Evolutionary conservation across 768 basidiomycete genomes (phyloP), one percentile per base, ranked within the genome.

Genomic region (Mycena belliarum): DNA sequence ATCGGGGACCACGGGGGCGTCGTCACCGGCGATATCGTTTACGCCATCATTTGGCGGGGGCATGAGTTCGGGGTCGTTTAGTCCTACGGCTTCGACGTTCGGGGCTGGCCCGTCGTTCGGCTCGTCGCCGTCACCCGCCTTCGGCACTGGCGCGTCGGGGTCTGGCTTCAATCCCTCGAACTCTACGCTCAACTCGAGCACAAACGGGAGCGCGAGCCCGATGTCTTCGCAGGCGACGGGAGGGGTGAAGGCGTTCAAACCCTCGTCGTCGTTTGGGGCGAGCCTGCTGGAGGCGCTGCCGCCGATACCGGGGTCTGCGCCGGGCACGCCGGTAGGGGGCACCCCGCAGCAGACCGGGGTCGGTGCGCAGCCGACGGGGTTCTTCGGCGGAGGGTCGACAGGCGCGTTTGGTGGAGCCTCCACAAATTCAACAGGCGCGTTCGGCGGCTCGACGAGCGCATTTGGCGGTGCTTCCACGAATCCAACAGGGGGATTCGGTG

Each of bases 221-320:
- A 32, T 82, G 29, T 76, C 78, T 55, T 68, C 80, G 6, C 82
- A 84, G 50, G 61, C 75, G 25, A 83, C 82, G 18, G 82, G 82
- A 4, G 79, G 82, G 38, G 75, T 92, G 62, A 91, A 88, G 68
- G 83, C 89, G 7, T 94, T 94, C 78, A 91, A 92, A 66, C 92
- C 92, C 3, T 80, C 86, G 3, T 89, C 87, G 2, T 86, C 82
- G 40, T 94, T 94, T 67, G 92, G 92, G 28, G 85, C 88, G 32
- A 83, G 85, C 16, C 69, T 94, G 38, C 65, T 94, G 57, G 88
- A 88, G 49, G 81, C 84, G 3, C 72, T 94, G 35, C 93, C 93
- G 3, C 77, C 91, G 6, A 84, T 93, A 52, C 82, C 88, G 12
- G 85, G 82, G 32, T 84, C 87, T 6, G 69, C 71, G 4, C 72